Base-by-base conservation (phyloP, 2,329 filamentous ascomycete genomes). In the Karstenula rhodostoma region DNA sequence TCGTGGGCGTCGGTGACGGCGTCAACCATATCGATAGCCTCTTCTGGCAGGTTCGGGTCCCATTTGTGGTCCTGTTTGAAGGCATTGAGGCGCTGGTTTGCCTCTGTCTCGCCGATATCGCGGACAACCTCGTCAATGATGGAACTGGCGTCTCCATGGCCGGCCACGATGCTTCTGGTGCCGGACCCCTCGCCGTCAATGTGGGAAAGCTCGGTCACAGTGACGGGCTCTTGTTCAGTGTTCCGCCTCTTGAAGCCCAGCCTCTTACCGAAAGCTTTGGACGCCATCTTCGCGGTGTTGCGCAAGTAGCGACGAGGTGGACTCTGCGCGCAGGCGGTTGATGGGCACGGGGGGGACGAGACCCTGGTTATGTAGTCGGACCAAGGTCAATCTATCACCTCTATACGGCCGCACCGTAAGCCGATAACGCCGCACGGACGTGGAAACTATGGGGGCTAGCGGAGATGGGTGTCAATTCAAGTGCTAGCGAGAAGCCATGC, bases 31-130 rank as follows among this genome's bases (percentile, higher is more conserved):
- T 57, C 56, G 15, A 51, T 33, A 2, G 61, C 42, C 9, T 52
- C 33, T 25, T 59, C 59, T 17, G 60, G 58, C n/a, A 64, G 32
- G 46, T 64, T 64, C 17, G 61, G 61, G 48, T 64, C 61, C 61
- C 61, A 64, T 47, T 51, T 51, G 48, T 51, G 48, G 32, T 51
- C 48, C 32, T 51, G 48, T 19, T 32, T 32, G 15, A 51, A 51
- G 48, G 13, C 48, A 17, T 22, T 23, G n/a, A 51, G 48, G 19
- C 48, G 48, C 5, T 35, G 48, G 48, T 51, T 51, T 37, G 48
- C 48, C 48, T 51, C 48, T 25, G 48, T 51, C 32, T 51, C 48
- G 32, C 48, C 37, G 29, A 51, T 51, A 8, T 51, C 48, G 48
- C 48, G 48, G 13, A 51, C 48, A 19, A 51, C 48, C n/a, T 51